These are phyloP conservation scores for Linanthus parryae DNA, from an alignment of 148 eudicot species.

Conservation along the genomic window DNA sequence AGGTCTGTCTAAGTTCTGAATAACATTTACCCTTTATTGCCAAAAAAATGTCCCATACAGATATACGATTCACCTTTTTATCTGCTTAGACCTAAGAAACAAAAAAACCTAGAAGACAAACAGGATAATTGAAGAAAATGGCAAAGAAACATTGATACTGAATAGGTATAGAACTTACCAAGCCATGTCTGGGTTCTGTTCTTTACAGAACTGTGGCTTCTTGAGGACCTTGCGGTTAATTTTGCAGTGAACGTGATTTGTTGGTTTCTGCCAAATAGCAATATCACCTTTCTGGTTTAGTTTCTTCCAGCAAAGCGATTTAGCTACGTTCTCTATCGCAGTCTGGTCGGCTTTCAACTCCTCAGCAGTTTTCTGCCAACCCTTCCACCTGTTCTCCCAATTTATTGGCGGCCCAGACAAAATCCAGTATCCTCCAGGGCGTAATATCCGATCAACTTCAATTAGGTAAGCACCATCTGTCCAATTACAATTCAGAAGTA, in stretches of 20 bases:
- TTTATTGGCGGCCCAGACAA: slow-evolving; percentile 65
- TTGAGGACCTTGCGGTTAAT: slow-evolving; percentile 33
- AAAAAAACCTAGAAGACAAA: neutral
- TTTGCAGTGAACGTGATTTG: slow-evolving; percentile 41
- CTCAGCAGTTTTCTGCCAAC: slow-evolving; percentile 38
- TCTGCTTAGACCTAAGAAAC: neutral
- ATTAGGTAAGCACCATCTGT: slow-evolving; percentile 52
- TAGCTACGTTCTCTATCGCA: slow-evolving; percentile 36
- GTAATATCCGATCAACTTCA: slow-evolving; percentile 53
- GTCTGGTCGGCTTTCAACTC: slow-evolving; percentile 37
- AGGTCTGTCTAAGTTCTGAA: too few species aligned
- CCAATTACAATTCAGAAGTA: neutral
- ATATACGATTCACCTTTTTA: neutral
- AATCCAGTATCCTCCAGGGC: slow-evolving; percentile 74
- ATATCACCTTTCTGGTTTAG: slow-evolving; percentile 38
- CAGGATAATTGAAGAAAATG: neutral
- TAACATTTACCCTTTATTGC: too few species aligned
- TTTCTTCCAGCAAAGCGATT: slow-evolving; percentile 53
- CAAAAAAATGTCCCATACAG: neutral
- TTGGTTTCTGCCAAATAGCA: slow-evolving; percentile 48
- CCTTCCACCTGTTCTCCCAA: slow-evolving; percentile 41
- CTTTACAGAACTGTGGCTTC: slow-evolving; percentile 51
- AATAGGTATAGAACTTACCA: slow-evolving; percentile 47
- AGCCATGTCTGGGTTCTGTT: slow-evolving; percentile 50
- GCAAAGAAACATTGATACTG: neutral